Evolutionary conservation across 306 rosid species (phyloP), one percentile per base, ranked within the genome.

Genomic region (Myrica gale): DNA sequence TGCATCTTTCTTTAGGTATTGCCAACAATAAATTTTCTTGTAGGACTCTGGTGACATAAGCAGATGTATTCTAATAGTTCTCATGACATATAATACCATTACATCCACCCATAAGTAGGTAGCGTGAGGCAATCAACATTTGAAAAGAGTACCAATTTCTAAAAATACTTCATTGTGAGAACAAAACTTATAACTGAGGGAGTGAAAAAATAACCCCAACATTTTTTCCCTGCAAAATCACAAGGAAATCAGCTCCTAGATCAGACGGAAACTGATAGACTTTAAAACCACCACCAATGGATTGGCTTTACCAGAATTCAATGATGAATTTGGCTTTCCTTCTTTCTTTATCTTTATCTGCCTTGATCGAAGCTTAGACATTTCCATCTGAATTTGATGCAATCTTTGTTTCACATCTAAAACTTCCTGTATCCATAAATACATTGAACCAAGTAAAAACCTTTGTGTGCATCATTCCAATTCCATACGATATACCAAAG

Each of bases 281-380:
- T 65, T n/a, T 32, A 51, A 46, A 48, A 41, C 46, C 41, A 13
- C 13, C 53, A 76, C 42, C n/a, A 21, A 67, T 61, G 42, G 44
- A 41, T 56, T 17, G 47, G 71, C 10, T 66, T 68, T 70, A 75
- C 84, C 46, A 50, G 73, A 15, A 75, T 60, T 80, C 32, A 46
- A 71, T 69, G 52, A 58, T 44, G 15, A 57, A 53, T 55, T 56
- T 3, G 58, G 37, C 66, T 80, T 80, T 56, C 68, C 76, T 23
- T 50, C 79, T 41, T 20, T 57, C 51, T 58, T 71, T 8, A 74
- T 57, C 37, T 42, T 57, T 37, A 44, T 50, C 51, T 62, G 76
- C 74, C 62, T 80, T 44, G 73, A 70, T 56, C 75, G 80, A 21
- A 80, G 84, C 77, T 45, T 75, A 6, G 69, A 43, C 73, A 80